Evolutionary conservation across 352 stramenopile genomes (phyloP), one percentile per base, ranked within the genome.

Genomic region (Phytophthora uliginosa): DNA sequence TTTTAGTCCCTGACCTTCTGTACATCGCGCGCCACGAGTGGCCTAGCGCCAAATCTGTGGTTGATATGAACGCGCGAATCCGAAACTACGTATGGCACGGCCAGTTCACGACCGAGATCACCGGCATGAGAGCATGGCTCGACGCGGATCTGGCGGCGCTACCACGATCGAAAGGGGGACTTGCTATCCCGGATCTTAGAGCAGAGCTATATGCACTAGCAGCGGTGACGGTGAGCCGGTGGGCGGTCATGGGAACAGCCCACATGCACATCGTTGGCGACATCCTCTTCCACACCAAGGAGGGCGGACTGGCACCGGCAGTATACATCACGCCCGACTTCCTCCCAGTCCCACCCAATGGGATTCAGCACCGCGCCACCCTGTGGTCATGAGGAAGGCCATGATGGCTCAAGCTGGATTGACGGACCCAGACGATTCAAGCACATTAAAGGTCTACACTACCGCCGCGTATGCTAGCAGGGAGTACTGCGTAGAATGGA

Each of bases 61-160:
- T 28, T 5, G 7, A 47, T 6, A 59, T 48, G 31, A 17, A 31
- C 2, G 15, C 33, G 7, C 20, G 18, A 3, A 59, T 59, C n/a
- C 10, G 53, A 22, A 59, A 59, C 13, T 59, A 59, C 31, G 53
- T 59, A 6, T 50, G 53, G 53, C 53, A 59, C 20, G 53, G 33
- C 4, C 28, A 48, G 9, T 59, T 59, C 26, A 13, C 31, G 10
- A 26, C 17, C 13, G 33, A 48, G 17, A 6, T 48, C 15, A 2
- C 3, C 10, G 20, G 33, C 5, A 6, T 33, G 15, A 47, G 15
- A 31, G 53, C 53, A 13, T 59, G 53, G 53, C 31, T 59, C 0
- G 33, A 59, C 31, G 53, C 53, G 28, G 53, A 59, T 17, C 17
- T 59, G 18, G 33, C 53, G 9, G n/a, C 53, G 2, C 18, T 59